These are phyloP conservation scores for Fusarium sp. DNA, from an alignment of 2,329 filamentous ascomycete species.

Conservation along the genomic window DNA sequence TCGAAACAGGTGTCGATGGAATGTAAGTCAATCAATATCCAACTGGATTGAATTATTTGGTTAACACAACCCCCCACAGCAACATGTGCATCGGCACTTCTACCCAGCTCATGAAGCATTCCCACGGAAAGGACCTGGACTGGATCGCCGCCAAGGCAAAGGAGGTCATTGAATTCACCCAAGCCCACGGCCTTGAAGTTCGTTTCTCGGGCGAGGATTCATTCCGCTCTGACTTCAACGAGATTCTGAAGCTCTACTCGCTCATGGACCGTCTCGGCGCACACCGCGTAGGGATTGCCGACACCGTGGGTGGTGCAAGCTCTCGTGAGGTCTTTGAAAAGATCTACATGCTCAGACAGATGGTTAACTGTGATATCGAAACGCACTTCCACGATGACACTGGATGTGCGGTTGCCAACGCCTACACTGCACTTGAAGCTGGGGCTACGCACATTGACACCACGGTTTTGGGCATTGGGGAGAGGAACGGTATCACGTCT, in stretches of 20 bases:
- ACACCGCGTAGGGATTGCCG: slow-evolving; percentile 89
- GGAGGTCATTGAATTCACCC: slow-evolving; percentile 52
- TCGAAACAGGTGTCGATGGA: slow-evolving; percentile 77
- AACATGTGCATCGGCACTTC: slow-evolving; percentile 89
- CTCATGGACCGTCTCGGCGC: slow-evolving; percentile 88
- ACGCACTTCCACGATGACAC: slow-evolving; percentile 82
- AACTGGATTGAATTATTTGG: too few species aligned
- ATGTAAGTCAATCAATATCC: slow-evolving; percentile 12
- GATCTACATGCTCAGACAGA: slow-evolving; percentile 80
- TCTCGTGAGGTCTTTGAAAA: slow-evolving; percentile 92
- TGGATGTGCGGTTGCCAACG: slow-evolving; percentile 90
- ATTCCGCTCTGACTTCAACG: slow-evolving; percentile 82
- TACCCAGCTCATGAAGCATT: slow-evolving; percentile 84
- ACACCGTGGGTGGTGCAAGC: slow-evolving; percentile 89
- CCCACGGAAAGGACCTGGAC: slow-evolving; percentile 91
- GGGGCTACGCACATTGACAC: slow-evolving; percentile 88
- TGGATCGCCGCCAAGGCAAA: slow-evolving; percentile 75
- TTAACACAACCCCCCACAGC: slow-evolving; percentile 17
- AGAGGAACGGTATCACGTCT: slow-evolving; percentile 76
- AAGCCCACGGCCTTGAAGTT: slow-evolving; percentile 48
- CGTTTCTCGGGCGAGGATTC: slow-evolving; percentile 81
- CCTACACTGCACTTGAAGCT: slow-evolving; percentile 87
- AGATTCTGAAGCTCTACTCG: slow-evolving; percentile 84
- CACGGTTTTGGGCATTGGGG: slow-evolving; percentile 71
- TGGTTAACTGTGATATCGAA: slow-evolving; percentile 73